A percentile compares a stretch with the other conserved stretches of the same genome.
These are phyloP conservation scores for Penicillium odoratum DNA, from an alignment of 495 filamentous ascomycete genomes.

Conservation along the genomic window DNA sequence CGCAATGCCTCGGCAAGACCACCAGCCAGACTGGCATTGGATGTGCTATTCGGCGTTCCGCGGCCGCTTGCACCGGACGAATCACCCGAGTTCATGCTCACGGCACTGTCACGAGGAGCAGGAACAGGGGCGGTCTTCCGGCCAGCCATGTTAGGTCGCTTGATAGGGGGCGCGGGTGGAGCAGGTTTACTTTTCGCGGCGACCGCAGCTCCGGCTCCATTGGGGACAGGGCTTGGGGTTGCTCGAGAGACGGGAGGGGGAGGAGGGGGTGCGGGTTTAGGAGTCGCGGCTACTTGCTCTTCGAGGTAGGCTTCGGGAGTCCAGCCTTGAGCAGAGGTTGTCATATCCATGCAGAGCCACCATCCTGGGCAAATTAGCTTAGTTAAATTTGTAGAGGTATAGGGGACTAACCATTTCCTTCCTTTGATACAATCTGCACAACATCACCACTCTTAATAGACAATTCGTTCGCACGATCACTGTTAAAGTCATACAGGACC, in stretches of 20 bases:
- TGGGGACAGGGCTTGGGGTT: conserved; percentile 45
- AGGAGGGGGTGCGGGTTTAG: conserved; percentile 55
- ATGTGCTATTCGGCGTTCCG: conserved; percentile 67
- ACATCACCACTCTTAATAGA: conserved; percentile 74
- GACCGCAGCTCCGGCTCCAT: conserved; percentile 50
- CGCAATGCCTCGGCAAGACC: conserved; percentile 81
- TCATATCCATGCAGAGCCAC: conserved; percentile 81
- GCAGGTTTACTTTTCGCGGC: conserved; percentile 67
- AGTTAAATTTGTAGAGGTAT: not conserved
- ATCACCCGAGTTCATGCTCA: conserved; percentile 66
- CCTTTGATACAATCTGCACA: conserved; percentile 83
- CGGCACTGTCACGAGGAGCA: conserved; percentile 68
- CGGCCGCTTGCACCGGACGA: conserved; percentile 64
- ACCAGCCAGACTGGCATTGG: conserved; percentile 70
- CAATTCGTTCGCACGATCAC: conserved; percentile 76
- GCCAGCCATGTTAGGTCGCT: conserved; percentile 68
- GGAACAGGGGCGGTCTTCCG: conserved; percentile 65
- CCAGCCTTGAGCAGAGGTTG: conserved; percentile 75
- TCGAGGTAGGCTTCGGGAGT: conserved; percentile 90
- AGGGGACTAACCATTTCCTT: conserved; percentile 73
- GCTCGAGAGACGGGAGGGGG: conserved; percentile 58
- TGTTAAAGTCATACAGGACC: conserved; percentile 86
- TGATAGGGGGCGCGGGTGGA: conserved; percentile 81
- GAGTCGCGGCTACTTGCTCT: conserved; percentile 56
- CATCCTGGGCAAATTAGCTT: conserved; percentile 62